Evolutionary conservation across 2,329 filamentous ascomycete genomes (phyloP).

Genomic region (Aspergillus fijiensis): DNA sequence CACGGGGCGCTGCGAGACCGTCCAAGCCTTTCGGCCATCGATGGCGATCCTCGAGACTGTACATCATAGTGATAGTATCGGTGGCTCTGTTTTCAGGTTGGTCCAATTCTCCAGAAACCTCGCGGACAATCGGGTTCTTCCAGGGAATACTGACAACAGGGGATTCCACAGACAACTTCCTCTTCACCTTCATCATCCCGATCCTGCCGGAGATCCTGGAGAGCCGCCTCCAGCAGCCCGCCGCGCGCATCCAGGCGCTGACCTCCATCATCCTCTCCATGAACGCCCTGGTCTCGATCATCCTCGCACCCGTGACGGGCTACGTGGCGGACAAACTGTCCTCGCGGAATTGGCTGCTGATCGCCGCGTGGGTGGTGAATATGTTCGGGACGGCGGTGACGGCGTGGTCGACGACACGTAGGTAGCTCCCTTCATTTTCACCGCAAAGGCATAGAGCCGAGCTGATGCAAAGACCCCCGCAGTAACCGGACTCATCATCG

Average conservation of each 20-base stretch:
- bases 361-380: background rate
- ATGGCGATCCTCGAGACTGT: background rate
- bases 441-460: too few species aligned
- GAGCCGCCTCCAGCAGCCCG: background rate
- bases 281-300: background rate
- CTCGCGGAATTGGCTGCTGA: background rate
- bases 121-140: too few species aligned
- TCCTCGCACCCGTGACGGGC: background rate
- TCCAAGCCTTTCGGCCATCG: background rate
- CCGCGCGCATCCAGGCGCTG: background rate
- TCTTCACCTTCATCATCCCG: constrained; percentile 3
- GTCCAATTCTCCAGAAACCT: background rate
- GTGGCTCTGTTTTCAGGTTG: background rate
- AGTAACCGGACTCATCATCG: background rate
- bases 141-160: background rate
- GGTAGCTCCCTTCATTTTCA: background rate
- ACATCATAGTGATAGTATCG: background rate
- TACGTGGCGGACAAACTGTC: background rate
- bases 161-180: background rate
- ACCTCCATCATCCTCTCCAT: background rate
- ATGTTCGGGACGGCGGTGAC: background rate
- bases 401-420: background rate
- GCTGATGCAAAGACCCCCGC: background rate
- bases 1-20: background rate
- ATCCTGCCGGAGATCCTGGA: background rate